phyloP scores from a whole-genome alignment of 257 asterid genomes.

The Verbascum thapsus region DNA sequence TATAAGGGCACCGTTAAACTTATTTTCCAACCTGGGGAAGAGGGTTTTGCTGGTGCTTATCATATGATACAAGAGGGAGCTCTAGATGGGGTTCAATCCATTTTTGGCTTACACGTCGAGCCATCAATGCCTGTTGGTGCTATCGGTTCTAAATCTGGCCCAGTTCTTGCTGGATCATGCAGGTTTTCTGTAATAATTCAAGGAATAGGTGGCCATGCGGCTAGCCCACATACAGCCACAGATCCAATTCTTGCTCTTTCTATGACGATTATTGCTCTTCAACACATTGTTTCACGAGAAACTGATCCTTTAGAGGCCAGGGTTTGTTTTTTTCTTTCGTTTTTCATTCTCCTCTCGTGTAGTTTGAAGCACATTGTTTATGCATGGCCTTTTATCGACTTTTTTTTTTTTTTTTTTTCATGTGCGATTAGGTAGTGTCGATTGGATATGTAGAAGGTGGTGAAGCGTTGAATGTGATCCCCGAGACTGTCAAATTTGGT shows the following conservation, averaged over 20 bases:
- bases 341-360: not conserved
- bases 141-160: constrained; percentile 67
- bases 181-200: constrained; percentile 60
- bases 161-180: constrained; percentile 72
- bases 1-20: constrained; percentile 82
- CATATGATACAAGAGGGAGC: constrained; percentile 68
- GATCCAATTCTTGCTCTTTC: constrained; percentile 79
- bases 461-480: constrained; percentile 64
- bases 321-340: constrained; percentile 38
- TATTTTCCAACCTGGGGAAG: constrained; percentile 93
- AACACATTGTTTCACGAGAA: constrained; percentile 85
- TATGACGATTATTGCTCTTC: constrained; percentile 72
- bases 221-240: constrained; percentile 62
- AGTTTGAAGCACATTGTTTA: not conserved
- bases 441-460: constrained; percentile 70
- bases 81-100: constrained; percentile 65
- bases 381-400: not conserved
- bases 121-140: constrained; percentile 56
- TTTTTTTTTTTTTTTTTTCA: not conserved
- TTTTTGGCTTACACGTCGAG: constrained; percentile 69
- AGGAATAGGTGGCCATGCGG: constrained; percentile 92
- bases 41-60: constrained; percentile 78
- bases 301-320: constrained; percentile 77
- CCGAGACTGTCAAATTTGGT: constrained; percentile 72
- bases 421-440: constrained; percentile 59